phyloP scores from a whole-genome alignment of 176 grass and related monocot genomes.

The Areca catechu region DNA sequence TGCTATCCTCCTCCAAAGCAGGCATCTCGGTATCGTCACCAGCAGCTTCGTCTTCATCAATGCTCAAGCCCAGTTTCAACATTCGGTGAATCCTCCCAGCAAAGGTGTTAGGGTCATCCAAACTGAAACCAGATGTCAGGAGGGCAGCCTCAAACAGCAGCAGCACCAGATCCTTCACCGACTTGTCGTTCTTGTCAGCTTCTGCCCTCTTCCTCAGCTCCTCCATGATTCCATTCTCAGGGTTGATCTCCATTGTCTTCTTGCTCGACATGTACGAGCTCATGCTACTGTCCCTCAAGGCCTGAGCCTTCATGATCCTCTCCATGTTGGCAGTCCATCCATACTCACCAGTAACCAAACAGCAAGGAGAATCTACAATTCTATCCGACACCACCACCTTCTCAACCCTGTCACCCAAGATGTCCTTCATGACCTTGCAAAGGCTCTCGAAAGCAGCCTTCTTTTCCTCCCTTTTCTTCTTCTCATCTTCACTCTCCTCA shows the following conservation, averaged over 20 bases:
- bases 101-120: constrained; percentile 11
- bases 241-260: constrained; percentile 15
- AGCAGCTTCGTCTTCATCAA: background rate
- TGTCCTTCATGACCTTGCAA: constrained; percentile 13
- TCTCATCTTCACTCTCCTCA: constrained; percentile 7
- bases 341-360: constrained; percentile 11
- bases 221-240: constrained; percentile 9
- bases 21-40: background rate
- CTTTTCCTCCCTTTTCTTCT: constrained; percentile 9
- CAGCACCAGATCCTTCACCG: constrained; percentile 9
- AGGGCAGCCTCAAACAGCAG: constrained; percentile 7
- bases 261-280: constrained; percentile 7
- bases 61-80: constrained; percentile 5
- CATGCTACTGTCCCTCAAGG: constrained; percentile 8
- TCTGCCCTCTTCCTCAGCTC: constrained; percentile 12
- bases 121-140: constrained; percentile 5
- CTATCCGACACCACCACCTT: constrained; percentile 10
- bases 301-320: constrained; percentile 13
- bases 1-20: background rate
- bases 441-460: constrained; percentile 12
- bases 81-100: constrained; percentile 11
- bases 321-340: constrained; percentile 13
- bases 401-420: constrained; percentile 5
- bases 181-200: constrained; percentile 10
- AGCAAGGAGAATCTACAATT: constrained; percentile 8